phyloP scores from a whole-genome alignment of 2,329 filamentous ascomycete species.

The Bipolaris cookei region DNA sequence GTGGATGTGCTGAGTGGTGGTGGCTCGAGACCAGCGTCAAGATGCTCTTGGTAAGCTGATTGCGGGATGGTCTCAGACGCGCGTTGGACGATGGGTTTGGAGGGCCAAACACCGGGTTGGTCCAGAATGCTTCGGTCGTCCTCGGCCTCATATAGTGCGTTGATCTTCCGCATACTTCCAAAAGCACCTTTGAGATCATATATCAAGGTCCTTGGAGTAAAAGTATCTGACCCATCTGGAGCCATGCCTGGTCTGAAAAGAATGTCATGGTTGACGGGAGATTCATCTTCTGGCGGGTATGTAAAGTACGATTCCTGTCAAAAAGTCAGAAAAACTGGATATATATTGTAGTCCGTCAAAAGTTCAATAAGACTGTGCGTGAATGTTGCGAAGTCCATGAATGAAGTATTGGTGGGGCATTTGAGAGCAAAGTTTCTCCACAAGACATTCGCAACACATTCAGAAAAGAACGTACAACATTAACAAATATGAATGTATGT shows the following conservation, averaged over 20 bases:
- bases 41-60: constrained; percentile 77
- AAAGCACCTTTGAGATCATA: constrained; percentile 96
- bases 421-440: neutral
- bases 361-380: no score
- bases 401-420: neutral
- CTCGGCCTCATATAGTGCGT: constrained; percentile 78
- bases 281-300: constrained; percentile 70
- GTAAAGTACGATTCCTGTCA: constrained; percentile 94
- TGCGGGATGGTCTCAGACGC: constrained; percentile 65
- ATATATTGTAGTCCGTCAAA: neutral
- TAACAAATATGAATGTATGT: no score
- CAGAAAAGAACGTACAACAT: neutral
- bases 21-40: constrained; percentile 72
- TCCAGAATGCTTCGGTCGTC: constrained; percentile 44
- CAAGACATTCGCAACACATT: neutral
- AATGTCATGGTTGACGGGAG: constrained; percentile 78
- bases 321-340: neutral
- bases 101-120: constrained; percentile 41
- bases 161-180: constrained; percentile 84
- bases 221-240: constrained; percentile 86
- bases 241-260: constrained; percentile 87
- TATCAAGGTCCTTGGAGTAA: constrained; percentile 86
- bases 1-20: constrained; percentile 69
- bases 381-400: neutral
- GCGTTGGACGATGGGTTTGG: constrained; percentile 67